Evolutionary conservation across 805 yeast genomes (phyloP).

Genomic region (Saturnispora mendoncae): DNA sequence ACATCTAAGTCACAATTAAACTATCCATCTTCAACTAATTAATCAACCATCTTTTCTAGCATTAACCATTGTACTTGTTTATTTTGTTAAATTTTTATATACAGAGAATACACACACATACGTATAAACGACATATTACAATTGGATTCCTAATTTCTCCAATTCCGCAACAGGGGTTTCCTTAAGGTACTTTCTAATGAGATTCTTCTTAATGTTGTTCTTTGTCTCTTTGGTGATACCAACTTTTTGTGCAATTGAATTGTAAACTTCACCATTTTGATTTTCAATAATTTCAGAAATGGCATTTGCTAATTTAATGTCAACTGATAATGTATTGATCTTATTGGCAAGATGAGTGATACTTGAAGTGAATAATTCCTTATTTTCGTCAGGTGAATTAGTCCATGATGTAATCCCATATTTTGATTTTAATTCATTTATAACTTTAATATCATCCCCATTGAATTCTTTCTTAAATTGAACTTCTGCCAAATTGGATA

Average conservation of each 20-base stretch:
- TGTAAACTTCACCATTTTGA: constrained; percentile 29
- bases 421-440: constrained; percentile 30
- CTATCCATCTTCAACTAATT: background rate
- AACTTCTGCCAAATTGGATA: constrained; percentile 15
- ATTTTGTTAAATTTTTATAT: constrained; percentile 3
- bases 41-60: background rate
- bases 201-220: constrained; percentile 56
- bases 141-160: constrained; percentile 19
- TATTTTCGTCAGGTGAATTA: constrained; percentile 17
- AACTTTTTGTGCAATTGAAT: constrained; percentile 28
- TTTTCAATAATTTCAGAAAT: constrained; percentile 20
- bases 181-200: constrained; percentile 51
- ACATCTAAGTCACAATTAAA: constrained; percentile 10
- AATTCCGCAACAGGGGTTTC: constrained; percentile 23
- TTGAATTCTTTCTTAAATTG: constrained; percentile 15
- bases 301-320: constrained; percentile 16
- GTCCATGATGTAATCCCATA: constrained; percentile 23
- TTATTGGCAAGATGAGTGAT: constrained; percentile 19
- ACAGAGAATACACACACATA: constrained; percentile 4
- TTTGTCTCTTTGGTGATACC: constrained; percentile 36
- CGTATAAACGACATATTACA: constrained; percentile 11
- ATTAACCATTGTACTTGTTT: background rate
- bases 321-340: constrained; percentile 16
- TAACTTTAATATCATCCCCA: constrained; percentile 29
- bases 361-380: constrained; percentile 25